Percentiles rank a stretch among this genome's conserved stretches.
Conservation (phyloP, 148 eudicot genomes). For the Chenopodium quinoa region DNA sequence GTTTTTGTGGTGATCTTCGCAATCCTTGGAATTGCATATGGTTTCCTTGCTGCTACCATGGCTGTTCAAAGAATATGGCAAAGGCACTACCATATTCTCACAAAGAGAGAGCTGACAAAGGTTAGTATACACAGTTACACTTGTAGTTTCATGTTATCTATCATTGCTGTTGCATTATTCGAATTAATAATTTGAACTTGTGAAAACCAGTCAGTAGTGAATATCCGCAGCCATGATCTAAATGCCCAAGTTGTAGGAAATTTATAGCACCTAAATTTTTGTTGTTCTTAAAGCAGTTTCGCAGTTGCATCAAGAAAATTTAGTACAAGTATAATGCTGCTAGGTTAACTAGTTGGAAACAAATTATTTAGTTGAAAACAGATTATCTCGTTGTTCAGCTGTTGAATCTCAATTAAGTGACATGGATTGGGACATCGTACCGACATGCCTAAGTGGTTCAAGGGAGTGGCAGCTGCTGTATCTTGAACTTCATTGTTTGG, state of each 20-base stretch:
- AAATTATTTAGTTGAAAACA: neutral
- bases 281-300: neutral
- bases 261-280: neutral
- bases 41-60: slow-evolving; percentile 86
- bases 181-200: neutral
- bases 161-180: neutral
- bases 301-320: neutral
- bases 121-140: slow-evolving; percentile 28
- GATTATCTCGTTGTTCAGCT: neutral
- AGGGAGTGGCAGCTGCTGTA: neutral
- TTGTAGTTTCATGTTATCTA: neutral
- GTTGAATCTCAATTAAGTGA: neutral
- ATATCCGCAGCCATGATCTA: too few species aligned
- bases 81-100: slow-evolving; percentile 91
- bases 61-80: slow-evolving; percentile 91
- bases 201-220: neutral
- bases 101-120: slow-evolving; percentile 91
- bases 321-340: neutral
- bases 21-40: slow-evolving; percentile 86
- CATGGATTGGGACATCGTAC: neutral
- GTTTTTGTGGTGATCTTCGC: slow-evolving; percentile 80
- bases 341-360: too few species aligned
- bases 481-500: neutral
- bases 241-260: neutral
- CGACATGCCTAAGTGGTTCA: neutral